A percentile compares a stretch with the other conserved stretches of the same genome.
Evolutionary conservation across 257 asterid genomes (phyloP).

Genomic region (Mentha longifolia): DNA sequence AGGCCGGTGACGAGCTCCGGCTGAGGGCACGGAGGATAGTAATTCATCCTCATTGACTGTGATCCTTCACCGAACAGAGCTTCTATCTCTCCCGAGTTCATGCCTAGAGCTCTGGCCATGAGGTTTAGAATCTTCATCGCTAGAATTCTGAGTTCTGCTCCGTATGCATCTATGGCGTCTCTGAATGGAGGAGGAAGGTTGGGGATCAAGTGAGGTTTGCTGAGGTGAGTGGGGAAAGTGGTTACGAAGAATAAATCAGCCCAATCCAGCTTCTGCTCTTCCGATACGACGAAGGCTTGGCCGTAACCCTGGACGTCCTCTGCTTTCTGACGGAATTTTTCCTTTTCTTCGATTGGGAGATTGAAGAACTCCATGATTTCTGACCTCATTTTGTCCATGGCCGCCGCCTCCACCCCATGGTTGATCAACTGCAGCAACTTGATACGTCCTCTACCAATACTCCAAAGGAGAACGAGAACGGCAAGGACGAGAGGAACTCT

Average conservation of each 20-base stretch:
- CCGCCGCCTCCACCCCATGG: conserved; percentile 51
- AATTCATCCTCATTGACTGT: conserved; percentile 59
- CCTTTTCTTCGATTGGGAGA: conserved; percentile 63
- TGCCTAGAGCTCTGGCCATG: conserved; percentile 49
- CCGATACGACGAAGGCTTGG: conserved; percentile 60
- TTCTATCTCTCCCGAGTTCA: conserved; percentile 45
- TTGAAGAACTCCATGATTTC: conserved; percentile 52
- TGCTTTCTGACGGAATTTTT: conserved; percentile 31
- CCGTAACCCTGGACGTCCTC: conserved; percentile 61
- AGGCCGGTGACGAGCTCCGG: conserved; percentile 58
- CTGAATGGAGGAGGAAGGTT: conserved; percentile 54
- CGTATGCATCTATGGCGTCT: conserved; percentile 54
- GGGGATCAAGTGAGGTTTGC: conserved; percentile 58
- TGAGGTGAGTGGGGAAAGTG: conserved; percentile 44
- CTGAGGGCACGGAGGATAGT: conserved; percentile 61
- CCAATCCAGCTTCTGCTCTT: conserved; percentile 77
- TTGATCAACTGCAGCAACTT: conserved; percentile 53
- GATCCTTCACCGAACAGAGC: conserved; percentile 38
- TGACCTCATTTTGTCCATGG: conserved; percentile 42
- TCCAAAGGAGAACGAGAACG: no score
- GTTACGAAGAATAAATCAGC: conserved; percentile 42
- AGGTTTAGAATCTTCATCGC: conserved; percentile 45
- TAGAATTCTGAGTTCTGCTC: conserved; percentile 43
- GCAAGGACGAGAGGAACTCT: no score
- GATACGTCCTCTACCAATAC: no score